A percentile compares a stretch with the other conserved stretches of the same genome.
Conservation (phyloP, 1,284 basidiomycete genomes). For the Inonotus hispidus region DNA sequence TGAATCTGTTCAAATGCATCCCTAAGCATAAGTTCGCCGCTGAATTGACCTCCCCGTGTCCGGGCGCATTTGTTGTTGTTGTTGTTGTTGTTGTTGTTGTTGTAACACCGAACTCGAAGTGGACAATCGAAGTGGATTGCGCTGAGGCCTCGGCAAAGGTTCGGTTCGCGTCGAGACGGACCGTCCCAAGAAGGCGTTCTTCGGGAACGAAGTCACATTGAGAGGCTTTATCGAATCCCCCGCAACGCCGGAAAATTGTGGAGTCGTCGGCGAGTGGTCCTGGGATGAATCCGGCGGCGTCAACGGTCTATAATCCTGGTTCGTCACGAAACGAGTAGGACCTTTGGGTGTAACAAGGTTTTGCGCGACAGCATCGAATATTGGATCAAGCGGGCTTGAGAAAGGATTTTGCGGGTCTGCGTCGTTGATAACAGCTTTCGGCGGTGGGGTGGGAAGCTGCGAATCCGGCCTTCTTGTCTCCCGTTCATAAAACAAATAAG, state of each 20-base stretch:
- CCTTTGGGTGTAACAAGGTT: background rate
- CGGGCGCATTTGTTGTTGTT: background rate
- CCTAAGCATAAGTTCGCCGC: background rate
- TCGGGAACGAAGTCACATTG: slow-evolving; percentile 9
- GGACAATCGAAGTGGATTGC: slow-evolving; percentile 13
- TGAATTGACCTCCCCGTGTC: too few species aligned
- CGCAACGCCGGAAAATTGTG: slow-evolving; percentile 2
- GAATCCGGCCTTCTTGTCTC: slow-evolving; percentile 19
- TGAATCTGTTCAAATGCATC: background rate
- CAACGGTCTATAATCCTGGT: slow-evolving; percentile 14
- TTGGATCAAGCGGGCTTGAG: slow-evolving; percentile 1
- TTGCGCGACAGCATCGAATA: background rate
- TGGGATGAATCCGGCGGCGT: slow-evolving; percentile 18
- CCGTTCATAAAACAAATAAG: slow-evolving; percentile 27
- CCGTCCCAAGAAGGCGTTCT: slow-evolving; percentile 14
- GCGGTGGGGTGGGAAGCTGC: background rate
- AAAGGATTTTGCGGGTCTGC: slow-evolving; percentile 11
- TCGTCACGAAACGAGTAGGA: slow-evolving; percentile 6
- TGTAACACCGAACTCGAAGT: slow-evolving; percentile 4
- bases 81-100: background rate
- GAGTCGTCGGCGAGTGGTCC: slow-evolving; percentile 12
- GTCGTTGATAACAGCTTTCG: slow-evolving; percentile 9
- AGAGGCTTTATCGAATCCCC: slow-evolving; percentile 3
- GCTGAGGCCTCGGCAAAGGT: slow-evolving; percentile 11
- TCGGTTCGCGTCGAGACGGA: slow-evolving; percentile 13